Conservation (phyloP, 345 rosid species). For the Salix koriyanagi region DNA sequence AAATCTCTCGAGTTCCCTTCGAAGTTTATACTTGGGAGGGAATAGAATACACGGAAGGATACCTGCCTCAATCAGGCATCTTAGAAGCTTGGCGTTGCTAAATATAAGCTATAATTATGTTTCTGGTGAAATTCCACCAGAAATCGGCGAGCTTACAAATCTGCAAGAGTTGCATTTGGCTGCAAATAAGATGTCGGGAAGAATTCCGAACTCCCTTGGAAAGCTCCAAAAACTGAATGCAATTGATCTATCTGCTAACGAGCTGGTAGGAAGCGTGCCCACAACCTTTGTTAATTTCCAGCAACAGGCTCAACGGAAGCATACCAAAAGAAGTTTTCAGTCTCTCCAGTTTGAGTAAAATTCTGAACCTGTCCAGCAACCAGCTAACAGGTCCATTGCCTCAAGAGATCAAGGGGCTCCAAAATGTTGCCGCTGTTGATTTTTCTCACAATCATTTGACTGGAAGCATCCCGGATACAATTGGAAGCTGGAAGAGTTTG, state of each 20-base stretch:
- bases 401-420: constrained; percentile 28
- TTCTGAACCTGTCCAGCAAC: constrained; percentile 42
- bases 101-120: constrained; percentile 39
- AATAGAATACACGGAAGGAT: constrained; percentile 34
- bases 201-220: constrained; percentile 37
- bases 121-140: constrained; percentile 41
- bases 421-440: constrained; percentile 39
- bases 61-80: constrained; percentile 34
- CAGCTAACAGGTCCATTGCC: constrained; percentile 34
- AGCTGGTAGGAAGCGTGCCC: constrained; percentile 38
- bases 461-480: constrained; percentile 37
- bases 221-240: constrained; percentile 32
- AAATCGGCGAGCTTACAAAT: constrained; percentile 30
- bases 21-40: constrained; percentile 36
- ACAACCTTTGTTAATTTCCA: constrained; percentile 36
- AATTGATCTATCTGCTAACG: constrained; percentile 43
- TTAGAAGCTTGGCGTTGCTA: constrained; percentile 35
- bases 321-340: constrained; percentile 40
- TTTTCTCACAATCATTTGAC: constrained; percentile 38
- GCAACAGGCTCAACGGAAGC: constrained; percentile 44
- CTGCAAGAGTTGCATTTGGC: constrained; percentile 40
- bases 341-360: constrained; percentile 32
- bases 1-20: constrained; percentile 31
- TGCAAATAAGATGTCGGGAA: constrained; percentile 35
- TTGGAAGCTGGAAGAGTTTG: constrained; percentile 42